phyloP scores from a whole-genome alignment of 345 rosid species.

The Populus tremula region DNA sequence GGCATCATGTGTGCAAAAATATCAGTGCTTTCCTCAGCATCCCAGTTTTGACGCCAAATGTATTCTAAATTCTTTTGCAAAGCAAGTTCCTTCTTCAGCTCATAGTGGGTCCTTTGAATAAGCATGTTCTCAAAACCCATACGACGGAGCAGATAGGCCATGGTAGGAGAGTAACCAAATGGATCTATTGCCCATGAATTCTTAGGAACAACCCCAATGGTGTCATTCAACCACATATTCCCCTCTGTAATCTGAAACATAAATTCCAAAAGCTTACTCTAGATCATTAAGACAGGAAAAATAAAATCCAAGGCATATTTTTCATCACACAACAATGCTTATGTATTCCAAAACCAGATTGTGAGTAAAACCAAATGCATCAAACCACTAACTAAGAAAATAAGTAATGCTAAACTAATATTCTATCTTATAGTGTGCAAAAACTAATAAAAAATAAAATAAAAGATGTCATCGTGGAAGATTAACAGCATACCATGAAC shows the following conservation, averaged over 20 bases:
- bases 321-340: neutral
- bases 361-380: neutral
- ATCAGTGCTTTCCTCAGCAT: slow-evolving; percentile 83
- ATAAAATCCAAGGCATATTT: neutral
- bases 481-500: neutral
- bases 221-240: slow-evolving; percentile 90
- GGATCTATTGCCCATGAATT: slow-evolving; percentile 99
- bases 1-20: slow-evolving; percentile 99
- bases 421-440: neutral
- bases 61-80: slow-evolving; percentile 83
- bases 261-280: neutral
- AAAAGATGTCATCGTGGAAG: neutral
- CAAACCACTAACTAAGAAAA: neutral
- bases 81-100: slow-evolving; percentile 97
- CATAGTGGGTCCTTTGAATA: slow-evolving; percentile 97
- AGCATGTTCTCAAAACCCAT: slow-evolving; percentile 99
- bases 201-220: slow-evolving; percentile 84
- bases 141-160: slow-evolving; percentile 95
- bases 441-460: neutral
- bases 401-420: neutral
- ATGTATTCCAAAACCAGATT: neutral
- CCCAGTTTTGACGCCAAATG: slow-evolving; percentile 98
- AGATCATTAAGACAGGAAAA: neutral
- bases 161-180: slow-evolving; percentile 94
- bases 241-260: slow-evolving; percentile 78